phyloP scores from a whole-genome alignment of 495 filamentous ascomycete species.

The Neurospora sublineolata region DNA sequence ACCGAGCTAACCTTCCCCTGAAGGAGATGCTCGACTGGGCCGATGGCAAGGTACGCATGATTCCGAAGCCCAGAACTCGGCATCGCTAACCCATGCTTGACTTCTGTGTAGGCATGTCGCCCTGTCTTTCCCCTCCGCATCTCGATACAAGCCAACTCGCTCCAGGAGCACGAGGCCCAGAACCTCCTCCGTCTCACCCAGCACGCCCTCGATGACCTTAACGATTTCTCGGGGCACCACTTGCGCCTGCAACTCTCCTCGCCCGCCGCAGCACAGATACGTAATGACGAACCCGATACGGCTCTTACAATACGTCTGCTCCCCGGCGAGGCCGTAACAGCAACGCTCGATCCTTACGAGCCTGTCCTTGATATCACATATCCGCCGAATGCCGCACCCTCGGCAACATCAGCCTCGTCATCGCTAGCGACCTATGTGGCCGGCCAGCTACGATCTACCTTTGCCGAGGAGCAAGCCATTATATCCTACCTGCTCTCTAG shows the following conservation, averaged over 20 bases:
- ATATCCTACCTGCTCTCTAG: conserved; percentile 71
- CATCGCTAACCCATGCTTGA: neutral
- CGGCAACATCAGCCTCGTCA: conserved; percentile 56
- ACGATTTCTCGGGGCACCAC: conserved; percentile 87
- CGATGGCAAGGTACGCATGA: conserved; percentile 63
- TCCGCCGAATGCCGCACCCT: conserved; percentile 59
- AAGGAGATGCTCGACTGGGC: conserved; percentile 87
- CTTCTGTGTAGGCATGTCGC: conserved; percentile 54
- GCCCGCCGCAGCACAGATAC: conserved; percentile 11
- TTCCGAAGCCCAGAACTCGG: neutral
- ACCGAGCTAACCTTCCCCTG: conserved; percentile 75
- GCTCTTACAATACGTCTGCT: conserved; percentile 62
- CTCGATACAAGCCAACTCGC: conserved; percentile 55
- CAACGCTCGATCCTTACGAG: conserved; percentile 54
- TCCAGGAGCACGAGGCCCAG: conserved; percentile 59
- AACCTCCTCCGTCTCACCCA: conserved; percentile 74
- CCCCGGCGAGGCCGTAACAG: conserved; percentile 48
- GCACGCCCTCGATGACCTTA: conserved; percentile 79
- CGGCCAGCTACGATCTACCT: conserved; percentile 62
- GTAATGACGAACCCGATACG: conserved; percentile 31
- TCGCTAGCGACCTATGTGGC: conserved; percentile 73
- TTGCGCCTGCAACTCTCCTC: conserved; percentile 60
- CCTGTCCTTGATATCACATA: conserved; percentile 73
- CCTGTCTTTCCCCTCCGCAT: conserved; percentile 82
- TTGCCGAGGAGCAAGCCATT: conserved; percentile 80